Evolutionary conservation across 2,329 filamentous ascomycete species (phyloP), one percentile per base, ranked within the genome.

Genomic region (Claviceps sp.): DNA sequence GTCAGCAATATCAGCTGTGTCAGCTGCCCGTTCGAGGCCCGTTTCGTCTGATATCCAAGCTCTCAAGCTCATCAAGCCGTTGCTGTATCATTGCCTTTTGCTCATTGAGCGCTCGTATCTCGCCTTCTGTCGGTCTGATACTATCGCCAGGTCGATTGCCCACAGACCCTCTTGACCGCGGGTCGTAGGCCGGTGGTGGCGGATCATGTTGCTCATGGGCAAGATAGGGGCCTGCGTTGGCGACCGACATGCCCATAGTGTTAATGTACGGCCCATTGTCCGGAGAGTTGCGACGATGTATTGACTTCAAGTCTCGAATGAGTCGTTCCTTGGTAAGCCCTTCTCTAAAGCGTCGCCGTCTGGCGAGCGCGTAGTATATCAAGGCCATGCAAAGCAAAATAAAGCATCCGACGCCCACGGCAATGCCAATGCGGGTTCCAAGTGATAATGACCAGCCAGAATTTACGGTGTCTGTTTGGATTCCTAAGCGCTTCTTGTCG

Each of bases 11-110:
- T n/a, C 38, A 39, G 13, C 45, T 22, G 29, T n/a, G 6, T 44
- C 23, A 42, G 16, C 20, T 47, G 38, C 20, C 29, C 22, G 2
- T n/a, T 29, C 38, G 26, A 39, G 43, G 20, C 37, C n/a, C 36
- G 13, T 44, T 20, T 52, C 36, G 37, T 23, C 39, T 22, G n/a
- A 20, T 44, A 36, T 52, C 43, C 5, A 22, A 22, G 20, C 47
- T 52, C 52, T 67, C 61, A 49, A 69, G 52, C 56, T 68, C 61
- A 43, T 67, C 61, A 17, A 68, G 61, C 16, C 66, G 65, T 17
- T 62, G 62, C 51, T 67, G 62, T 23, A 68, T 67, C 14, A 59
- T 60, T 11, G 59, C 64, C 49, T 68, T 67, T 34, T 68, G 65
- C n/a, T 61, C 62, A 20, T 60, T 59, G 17, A 68, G 56, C 4